phyloP scores from a whole-genome alignment of 2,329 filamentous ascomycete species.

The Trichoderma koningii region DNA sequence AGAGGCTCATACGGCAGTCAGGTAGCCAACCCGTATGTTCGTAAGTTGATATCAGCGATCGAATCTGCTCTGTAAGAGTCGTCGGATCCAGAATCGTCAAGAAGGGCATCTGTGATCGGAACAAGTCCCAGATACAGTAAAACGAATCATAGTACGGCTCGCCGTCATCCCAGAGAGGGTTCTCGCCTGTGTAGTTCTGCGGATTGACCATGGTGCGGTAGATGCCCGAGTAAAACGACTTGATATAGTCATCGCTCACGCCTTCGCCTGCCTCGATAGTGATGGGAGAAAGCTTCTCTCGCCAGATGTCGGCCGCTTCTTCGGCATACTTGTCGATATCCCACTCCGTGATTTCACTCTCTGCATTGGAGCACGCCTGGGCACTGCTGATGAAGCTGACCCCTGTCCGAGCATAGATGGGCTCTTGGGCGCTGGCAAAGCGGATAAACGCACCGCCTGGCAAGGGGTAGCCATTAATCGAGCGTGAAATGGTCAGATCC shows the following conservation, averaged over 20 bases:
- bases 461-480: constrained; percentile 55
- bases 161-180: constrained; percentile 64
- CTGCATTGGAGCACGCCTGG: constrained; percentile 68
- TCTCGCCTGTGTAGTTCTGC: constrained; percentile 74
- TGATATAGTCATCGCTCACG: constrained; percentile 57
- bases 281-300: constrained; percentile 61
- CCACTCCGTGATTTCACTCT: constrained; percentile 68
- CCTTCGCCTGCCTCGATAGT: constrained; percentile 51
- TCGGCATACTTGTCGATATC: constrained; percentile 59
- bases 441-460: constrained; percentile 66
- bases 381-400: constrained; percentile 68
- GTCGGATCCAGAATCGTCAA: constrained; percentile 67
- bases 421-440: constrained; percentile 54
- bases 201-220: constrained; percentile 73
- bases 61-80: constrained; percentile 66
- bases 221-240: constrained; percentile 70
- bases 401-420: constrained; percentile 66
- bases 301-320: constrained; percentile 61
- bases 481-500: constrained; percentile 50
- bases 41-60: constrained; percentile 72
- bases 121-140: constrained; percentile 76
- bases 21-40: constrained; percentile 69
- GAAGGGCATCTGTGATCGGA: constrained; percentile 68
- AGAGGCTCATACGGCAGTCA: constrained; percentile 75
- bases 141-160: constrained; percentile 76